Conservation (phyloP, 1,284 basidiomycete genomes). For the Irpex sp. region DNA sequence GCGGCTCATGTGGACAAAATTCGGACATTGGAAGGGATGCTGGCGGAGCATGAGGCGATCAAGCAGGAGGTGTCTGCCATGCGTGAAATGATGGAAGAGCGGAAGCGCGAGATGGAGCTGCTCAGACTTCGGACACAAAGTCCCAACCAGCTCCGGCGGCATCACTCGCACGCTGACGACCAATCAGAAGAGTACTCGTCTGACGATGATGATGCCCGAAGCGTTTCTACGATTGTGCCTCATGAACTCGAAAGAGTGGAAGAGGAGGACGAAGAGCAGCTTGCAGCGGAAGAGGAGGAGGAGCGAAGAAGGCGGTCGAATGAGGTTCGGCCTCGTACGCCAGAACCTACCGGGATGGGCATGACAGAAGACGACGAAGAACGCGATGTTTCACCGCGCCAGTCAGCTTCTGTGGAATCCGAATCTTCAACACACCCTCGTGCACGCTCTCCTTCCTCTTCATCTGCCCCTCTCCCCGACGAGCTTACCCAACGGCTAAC, state of each 20-base stretch:
- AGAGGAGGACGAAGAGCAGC: conserved; percentile 68
- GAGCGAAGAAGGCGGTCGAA: conserved; percentile 49
- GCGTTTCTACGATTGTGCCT: conserved; percentile 59
- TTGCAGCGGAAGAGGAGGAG: conserved; percentile 42
- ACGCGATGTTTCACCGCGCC: conserved; percentile 19
- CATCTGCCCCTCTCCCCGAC: conserved; percentile 36
- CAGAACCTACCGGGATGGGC: conserved; percentile 71
- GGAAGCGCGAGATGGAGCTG: conserved; percentile 34
- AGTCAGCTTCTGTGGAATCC: conserved; percentile 6
- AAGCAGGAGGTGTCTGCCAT: conserved; percentile 77
- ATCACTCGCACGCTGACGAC: conserved; percentile 24
- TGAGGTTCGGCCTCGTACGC: conserved; percentile 66
- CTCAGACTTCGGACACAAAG: conserved; percentile 20
- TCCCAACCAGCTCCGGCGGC: conserved; percentile 16
- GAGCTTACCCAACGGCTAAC: conserved; percentile 74
- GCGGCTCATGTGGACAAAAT: conserved; percentile 85
- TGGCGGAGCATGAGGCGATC: conserved; percentile 86
- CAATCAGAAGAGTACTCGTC: conserved; percentile 39
- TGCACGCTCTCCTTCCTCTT: conserved; percentile 19
- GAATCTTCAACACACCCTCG: conserved; percentile 15
- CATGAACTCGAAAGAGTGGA: conserved; percentile 73
- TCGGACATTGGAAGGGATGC: conserved; percentile 74
- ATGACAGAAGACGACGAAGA: conserved; percentile 48
- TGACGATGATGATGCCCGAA: conserved; percentile 54
- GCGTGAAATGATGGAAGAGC: conserved; percentile 67